A percentile compares a stretch with the other conserved stretches of the same genome.
These are phyloP conservation scores for Mortierella sp. DNA, from an alignment of 371 early-diverging fungal species.

Conservation along the genomic window DNA sequence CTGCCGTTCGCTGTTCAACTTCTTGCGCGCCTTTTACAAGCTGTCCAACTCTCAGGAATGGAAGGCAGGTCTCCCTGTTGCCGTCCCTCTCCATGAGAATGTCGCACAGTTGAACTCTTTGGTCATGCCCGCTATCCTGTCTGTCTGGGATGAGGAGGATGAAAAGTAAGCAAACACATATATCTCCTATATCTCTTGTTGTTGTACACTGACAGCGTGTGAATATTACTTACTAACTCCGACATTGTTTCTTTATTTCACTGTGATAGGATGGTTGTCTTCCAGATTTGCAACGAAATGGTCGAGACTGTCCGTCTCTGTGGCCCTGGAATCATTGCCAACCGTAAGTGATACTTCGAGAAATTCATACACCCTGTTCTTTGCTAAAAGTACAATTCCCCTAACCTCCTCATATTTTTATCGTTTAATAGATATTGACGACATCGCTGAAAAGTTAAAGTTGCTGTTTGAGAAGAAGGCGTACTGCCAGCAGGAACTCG, in stretches of 20 bases:
- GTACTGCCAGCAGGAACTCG: constrained; percentile 84
- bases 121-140: constrained; percentile 78
- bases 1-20: constrained; percentile 77
- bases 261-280: constrained; percentile 78
- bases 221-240: neutral
- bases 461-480: constrained; percentile 86
- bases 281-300: constrained; percentile 81
- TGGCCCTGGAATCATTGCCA: constrained; percentile 84
- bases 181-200: neutral
- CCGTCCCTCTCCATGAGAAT: constrained; percentile 79
- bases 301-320: constrained; percentile 76
- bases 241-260: neutral
- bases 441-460: constrained; percentile 70
- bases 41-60: constrained; percentile 78
- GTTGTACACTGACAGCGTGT: neutral
- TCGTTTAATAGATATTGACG: constrained; percentile 64
- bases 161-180: constrained; percentile 64
- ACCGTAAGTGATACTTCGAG: constrained; percentile 61
- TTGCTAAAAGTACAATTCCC: no score
- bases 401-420: neutral
- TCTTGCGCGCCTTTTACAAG: constrained; percentile 79
- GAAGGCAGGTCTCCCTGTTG: constrained; percentile 78
- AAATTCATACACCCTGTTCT: no score
- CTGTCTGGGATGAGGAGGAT: constrained; percentile 86
- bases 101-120: constrained; percentile 77